Base-by-base conservation (phyloP, 1,139 yeast species). In the Pneumocystis wakefieldiae region DNA sequence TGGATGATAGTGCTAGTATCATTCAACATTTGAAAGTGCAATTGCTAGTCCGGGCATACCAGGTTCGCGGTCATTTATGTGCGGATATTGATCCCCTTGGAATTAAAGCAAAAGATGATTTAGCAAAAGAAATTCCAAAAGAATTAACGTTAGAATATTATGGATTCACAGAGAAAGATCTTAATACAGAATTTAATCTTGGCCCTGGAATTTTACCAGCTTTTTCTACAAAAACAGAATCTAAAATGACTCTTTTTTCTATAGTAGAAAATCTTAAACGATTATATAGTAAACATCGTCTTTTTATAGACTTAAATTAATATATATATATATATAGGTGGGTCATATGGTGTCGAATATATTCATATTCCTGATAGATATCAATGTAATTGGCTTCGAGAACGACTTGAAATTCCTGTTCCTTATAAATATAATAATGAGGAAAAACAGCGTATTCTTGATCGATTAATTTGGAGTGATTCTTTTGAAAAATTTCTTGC, bases 191-290 rank as follows among this genome's bases (percentile, higher is more conserved):
- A 73, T 87, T 91, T 76, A 85, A 90, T 66, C 81, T 92, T 69
- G 99, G 99, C 65, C 97, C 98, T 39, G 99, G 99, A 76, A 92
- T 92, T 71, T 79, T 92, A 73, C 97, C 97, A 63, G 83, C 96
- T 75, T 94, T 91, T 72, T 89, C 90, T 64, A 73, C 71, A 57
- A 76, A 75, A 53, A 91, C 89, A 66, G 79, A 78, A 71, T 66
- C 69, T 65, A 84, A 83, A 71, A 74, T 84, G 66, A 81, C 87
- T 64, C 79, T 92, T 70, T 82, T 83, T 71, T 96, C 91, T 72
- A 83, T 92, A 70, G 81, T 92, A 68, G 82, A 78, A 60, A 77
- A 82, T 68, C 86, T 96, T 77, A 96, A 94, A 77, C 79, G 80
- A 69, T 81, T 88, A 71, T 92, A 94, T 80, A 90, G 97, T 48